Evolutionary conservation across 1,284 basidiomycete genomes (phyloP).

Genomic region (Athelia sp.): DNA sequence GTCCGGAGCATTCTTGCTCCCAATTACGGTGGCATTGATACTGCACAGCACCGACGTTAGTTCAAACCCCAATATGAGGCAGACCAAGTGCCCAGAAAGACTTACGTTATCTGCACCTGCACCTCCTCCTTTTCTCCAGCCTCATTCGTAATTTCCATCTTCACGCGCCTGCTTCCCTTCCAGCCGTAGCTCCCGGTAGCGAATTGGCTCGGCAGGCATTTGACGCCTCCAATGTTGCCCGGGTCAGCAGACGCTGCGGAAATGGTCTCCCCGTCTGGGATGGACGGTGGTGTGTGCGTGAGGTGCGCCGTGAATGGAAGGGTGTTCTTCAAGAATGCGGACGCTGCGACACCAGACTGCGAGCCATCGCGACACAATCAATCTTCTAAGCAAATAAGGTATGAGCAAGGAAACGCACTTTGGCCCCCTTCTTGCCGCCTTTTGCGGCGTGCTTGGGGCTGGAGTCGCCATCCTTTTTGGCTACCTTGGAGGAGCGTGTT

Average conservation of each 20-base stretch:
- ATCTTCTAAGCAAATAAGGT: too few species aligned
- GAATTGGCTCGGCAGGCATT: slow-evolving; percentile 56
- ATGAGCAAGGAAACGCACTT: slow-evolving; percentile 26
- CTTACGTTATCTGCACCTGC: slow-evolving; percentile 71
- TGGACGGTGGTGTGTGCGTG: slow-evolving; percentile 59
- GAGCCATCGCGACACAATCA: too few species aligned
- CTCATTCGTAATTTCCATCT: slow-evolving; percentile 55
- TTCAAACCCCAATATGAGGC: neutral
- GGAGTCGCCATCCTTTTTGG: slow-evolving; percentile 35
- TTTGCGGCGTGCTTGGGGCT: slow-evolving; percentile 20
- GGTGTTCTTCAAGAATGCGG: slow-evolving; percentile 59
- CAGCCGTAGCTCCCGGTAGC: slow-evolving; percentile 75
- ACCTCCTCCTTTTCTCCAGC: slow-evolving; percentile 59
- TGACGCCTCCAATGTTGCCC: slow-evolving; percentile 55
- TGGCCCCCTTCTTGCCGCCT: slow-evolving; percentile 34
- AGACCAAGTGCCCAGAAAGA: slow-evolving; percentile 12
- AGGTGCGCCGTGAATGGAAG: slow-evolving; percentile 63
- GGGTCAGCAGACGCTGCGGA: slow-evolving; percentile 42
- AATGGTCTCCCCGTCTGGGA: slow-evolving; percentile 29
- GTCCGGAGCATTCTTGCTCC: slow-evolving; percentile 58
- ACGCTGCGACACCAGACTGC: slow-evolving; percentile 44
- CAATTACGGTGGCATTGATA: slow-evolving; percentile 74
- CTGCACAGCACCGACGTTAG: slow-evolving; percentile 18
- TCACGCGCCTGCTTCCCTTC: slow-evolving; percentile 69
- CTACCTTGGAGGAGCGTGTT: slow-evolving; percentile 43